Conservation (phyloP, 179 eudicot genomes). For the Vitellaria paradoxa region DNA sequence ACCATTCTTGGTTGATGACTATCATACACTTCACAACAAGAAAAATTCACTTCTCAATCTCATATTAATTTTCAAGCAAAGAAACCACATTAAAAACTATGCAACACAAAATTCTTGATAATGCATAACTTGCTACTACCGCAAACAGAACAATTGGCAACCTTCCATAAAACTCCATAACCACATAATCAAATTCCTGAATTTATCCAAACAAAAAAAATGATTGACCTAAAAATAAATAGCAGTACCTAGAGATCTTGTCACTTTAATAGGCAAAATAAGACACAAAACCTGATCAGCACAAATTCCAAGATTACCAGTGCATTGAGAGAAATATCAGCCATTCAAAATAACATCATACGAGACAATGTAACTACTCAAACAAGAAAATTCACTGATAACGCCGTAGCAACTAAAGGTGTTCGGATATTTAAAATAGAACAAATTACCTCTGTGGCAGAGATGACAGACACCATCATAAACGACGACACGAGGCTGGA, state of each 20-base stretch:
- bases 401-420: not conserved
- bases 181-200: not conserved
- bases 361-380: not conserved
- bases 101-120: not conserved
- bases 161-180: not conserved
- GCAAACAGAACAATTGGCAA: not conserved
- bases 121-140: not conserved
- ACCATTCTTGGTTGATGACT: not conserved
- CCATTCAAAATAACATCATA: too few relatives aligned
- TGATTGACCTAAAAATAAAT: too few relatives aligned
- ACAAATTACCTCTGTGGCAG: slow-evolving; percentile 62
- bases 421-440: not conserved
- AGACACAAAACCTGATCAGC: too few relatives aligned
- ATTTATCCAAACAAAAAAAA: not conserved
- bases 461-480: slow-evolving; percentile 94
- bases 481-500: slow-evolving; percentile 74
- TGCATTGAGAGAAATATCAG: too few relatives aligned
- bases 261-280: too few relatives aligned
- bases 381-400: not conserved
- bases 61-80: not conserved
- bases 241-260: too few relatives aligned
- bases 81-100: too few relatives aligned
- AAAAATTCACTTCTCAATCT: not conserved
- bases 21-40: not conserved
- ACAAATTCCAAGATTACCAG: too few relatives aligned